phyloP scores from a whole-genome alignment of 257 asterid genomes.

The Asclepias syriaca region DNA sequence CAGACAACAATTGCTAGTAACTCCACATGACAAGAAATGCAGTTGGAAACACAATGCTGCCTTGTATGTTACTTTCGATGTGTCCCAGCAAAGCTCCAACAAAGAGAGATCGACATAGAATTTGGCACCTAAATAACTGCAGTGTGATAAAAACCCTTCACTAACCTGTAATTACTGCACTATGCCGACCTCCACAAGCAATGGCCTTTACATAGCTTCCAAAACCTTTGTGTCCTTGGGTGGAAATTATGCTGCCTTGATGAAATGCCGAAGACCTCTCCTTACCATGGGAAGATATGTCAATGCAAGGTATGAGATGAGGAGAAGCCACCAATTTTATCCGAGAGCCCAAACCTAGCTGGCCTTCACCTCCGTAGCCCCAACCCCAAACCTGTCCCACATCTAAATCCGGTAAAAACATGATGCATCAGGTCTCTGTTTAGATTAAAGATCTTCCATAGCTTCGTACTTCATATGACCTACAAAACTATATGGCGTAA shows the following conservation, averaged over 20 bases:
- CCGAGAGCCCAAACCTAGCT: conserved; percentile 75
- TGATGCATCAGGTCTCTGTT: conserved; percentile 61
- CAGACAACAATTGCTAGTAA: conserved; percentile 7
- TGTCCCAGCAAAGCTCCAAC: background rate
- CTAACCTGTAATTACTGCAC: conserved; percentile 69
- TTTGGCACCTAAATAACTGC: too few relatives aligned
- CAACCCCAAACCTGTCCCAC: conserved; percentile 95
- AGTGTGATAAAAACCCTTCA: background rate
- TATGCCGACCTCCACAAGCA: conserved; percentile 84
- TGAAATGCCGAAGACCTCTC: conserved; percentile 25
- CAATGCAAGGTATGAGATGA: conserved; percentile 69
- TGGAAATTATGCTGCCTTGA: conserved; percentile 29
- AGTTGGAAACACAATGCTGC: background rate
- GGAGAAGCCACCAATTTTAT: conserved; percentile 76
- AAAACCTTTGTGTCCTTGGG: conserved; percentile 23
- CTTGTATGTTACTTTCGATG: background rate
- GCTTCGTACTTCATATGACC: conserved; percentile 56
- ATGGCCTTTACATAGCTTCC: conserved; percentile 55
- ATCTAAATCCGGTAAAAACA: conserved; percentile 67
- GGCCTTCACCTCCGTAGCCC: conserved; percentile 96
- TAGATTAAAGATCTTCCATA: conserved; percentile 50
- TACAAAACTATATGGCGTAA: conserved; percentile 47
- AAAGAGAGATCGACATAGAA: background rate
- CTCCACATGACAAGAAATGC: background rate
- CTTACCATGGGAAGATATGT: conserved; percentile 37